These are phyloP conservation scores for Allium sativum DNA, from an alignment of 106 monocot species.

Conservation along the genomic window DNA sequence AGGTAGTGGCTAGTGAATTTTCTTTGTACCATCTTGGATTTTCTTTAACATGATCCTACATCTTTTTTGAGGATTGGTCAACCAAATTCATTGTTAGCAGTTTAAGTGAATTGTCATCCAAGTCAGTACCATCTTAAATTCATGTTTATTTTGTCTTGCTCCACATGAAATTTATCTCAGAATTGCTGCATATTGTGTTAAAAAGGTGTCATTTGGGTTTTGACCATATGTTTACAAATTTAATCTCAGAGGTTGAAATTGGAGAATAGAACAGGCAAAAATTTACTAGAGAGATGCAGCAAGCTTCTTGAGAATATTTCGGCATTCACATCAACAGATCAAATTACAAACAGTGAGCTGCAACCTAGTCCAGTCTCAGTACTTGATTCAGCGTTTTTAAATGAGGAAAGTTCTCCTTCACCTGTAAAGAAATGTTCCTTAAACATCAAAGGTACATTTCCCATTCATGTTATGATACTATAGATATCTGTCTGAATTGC, in stretches of 20 bases:
- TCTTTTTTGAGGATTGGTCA: no score
- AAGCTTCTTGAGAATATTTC: constrained; percentile 77
- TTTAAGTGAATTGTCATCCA: no score
- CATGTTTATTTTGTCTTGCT: no score
- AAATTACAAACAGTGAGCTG: constrained; percentile 29
- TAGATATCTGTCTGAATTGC: no score
- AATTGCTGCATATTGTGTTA: no score
- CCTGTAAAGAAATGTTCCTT: constrained; percentile 32
- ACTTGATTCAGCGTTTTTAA: constrained; percentile 54
- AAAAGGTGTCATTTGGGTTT: background rate
- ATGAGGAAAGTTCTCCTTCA: constrained; percentile 34
- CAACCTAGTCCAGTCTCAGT: constrained; percentile 97
- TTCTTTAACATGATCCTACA: no score
- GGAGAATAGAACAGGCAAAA: constrained; percentile 37
- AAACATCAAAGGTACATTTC: constrained; percentile 35
- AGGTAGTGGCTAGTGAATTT: no score
- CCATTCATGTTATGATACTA: no score
- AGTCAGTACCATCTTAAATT: no score
- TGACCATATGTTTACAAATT: background rate
- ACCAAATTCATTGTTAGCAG: no score
- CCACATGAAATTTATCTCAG: no score
- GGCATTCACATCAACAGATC: constrained; percentile 46
- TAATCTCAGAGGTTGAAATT: constrained; percentile 5
- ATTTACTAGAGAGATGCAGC: constrained; percentile 70
- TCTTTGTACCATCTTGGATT: no score